Conservation (phyloP, 2,329 filamentous ascomycete genomes). For the Botrytis squamosa region DNA sequence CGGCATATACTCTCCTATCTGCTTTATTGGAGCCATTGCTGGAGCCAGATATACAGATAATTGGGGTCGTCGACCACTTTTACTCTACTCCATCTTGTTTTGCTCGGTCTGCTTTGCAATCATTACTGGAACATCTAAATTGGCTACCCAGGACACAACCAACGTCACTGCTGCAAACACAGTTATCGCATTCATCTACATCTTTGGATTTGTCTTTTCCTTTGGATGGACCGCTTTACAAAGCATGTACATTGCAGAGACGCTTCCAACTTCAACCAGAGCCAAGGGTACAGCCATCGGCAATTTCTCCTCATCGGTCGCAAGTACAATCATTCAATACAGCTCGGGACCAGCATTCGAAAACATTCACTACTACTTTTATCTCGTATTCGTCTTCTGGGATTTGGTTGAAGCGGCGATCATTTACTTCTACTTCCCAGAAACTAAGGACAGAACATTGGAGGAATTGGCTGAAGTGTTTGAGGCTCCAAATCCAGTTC, state of each 20-base stretch:
- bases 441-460: slow-evolving; percentile 55
- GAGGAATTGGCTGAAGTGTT: slow-evolving; percentile 56
- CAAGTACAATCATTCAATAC: slow-evolving; percentile 42
- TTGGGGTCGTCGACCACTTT: slow-evolving; percentile 40
- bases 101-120: slow-evolving; percentile 49
- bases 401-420: slow-evolving; percentile 42
- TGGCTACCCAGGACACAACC: slow-evolving; percentile 28
- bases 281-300: slow-evolving; percentile 45
- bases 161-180: slow-evolving; percentile 44
- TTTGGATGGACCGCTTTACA: slow-evolving; percentile 53
- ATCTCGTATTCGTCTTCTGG: slow-evolving; percentile 39
- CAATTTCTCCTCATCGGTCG: slow-evolving; percentile 44
- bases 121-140: slow-evolving; percentile 50
- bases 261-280: slow-evolving; percentile 46
- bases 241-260: slow-evolving; percentile 51
- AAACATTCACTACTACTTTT: slow-evolving; percentile 42
- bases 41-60: slow-evolving; percentile 31
- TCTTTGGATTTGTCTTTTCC: slow-evolving; percentile 53
- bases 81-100: slow-evolving; percentile 49
- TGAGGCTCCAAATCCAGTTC: slow-evolving; percentile 49
- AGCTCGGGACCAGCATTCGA: slow-evolving; percentile 41
- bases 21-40: slow-evolving; percentile 41
- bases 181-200: slow-evolving; percentile 52
- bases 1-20: slow-evolving; percentile 36
- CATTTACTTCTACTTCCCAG: slow-evolving; percentile 53